Base-by-base conservation (phyloP, 164 flowering plant genomes). In the Berberis vulgaris region DNA sequence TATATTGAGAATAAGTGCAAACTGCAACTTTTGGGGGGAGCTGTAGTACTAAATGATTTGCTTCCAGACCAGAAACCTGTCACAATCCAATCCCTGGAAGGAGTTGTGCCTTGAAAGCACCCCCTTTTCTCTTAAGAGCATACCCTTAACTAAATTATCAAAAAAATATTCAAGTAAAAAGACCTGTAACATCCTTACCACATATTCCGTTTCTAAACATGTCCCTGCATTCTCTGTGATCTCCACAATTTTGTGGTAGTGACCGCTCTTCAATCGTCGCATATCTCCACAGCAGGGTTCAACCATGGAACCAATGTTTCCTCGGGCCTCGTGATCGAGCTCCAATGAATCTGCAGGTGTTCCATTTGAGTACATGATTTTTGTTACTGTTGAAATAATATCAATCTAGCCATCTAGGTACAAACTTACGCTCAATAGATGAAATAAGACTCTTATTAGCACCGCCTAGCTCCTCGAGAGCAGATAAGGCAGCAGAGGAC, bases 271-370 rank as follows among this genome's bases (percentile, higher is more conserved):
- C 73, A 89, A 55, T 69, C 89, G 90, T 69, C 88, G 80, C 78
- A 91, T 58, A 49, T 86, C 96, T 59, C 81, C 82, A 54, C 83
- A 86, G 66, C 94, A 91, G 56, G 99, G 99, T 57, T 72, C 79
- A 45, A 86, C 78, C 81, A 86, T 84, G 59, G 96, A 83, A 68
- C 83, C 87, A 62, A 91, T 83, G 72, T 85, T 94, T 49, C 63
- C 75, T 56, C 90, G 72, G 53, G 99, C 99, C 61, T 95, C 96
- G 59, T 81, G 86, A 77, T 95, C 99, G 57, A 95, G 94, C 75
- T 89, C 82, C 67, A 95, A 77, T 26, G 96, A 80, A 79, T 86
- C 99, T 95, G 91, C 82, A 42, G 3, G 41, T 6, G 43, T 7
- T 41, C 41, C 43, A 1, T 41, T 26, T 57, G 9, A 56, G 41